phyloP scores from a whole-genome alignment of 164 flowering plant genomes.

The Echeveria elegans region DNA sequence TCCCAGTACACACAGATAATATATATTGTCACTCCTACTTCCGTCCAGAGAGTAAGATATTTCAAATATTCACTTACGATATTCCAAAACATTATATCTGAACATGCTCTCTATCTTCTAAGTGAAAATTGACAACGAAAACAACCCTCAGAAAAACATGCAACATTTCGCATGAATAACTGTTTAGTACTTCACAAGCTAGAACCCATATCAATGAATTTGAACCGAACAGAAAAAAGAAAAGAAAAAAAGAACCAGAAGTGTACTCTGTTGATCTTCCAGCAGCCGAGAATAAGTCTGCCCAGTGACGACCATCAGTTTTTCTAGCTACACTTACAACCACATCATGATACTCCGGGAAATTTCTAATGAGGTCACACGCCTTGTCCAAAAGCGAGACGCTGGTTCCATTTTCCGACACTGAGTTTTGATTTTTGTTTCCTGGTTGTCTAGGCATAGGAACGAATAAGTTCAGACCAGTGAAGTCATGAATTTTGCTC shows the following conservation, averaged over 20 bases:
- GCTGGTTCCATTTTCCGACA: conserved; percentile 21
- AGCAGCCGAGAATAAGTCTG: conserved; percentile 85
- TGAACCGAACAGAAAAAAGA: neutral
- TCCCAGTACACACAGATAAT: neutral
- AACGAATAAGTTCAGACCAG: conserved; percentile 7
- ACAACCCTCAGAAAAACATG: neutral
- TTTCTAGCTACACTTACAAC: conserved; percentile 98
- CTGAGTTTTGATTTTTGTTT: conserved; percentile 50
- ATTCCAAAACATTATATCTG: no score
- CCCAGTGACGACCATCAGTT: conserved; percentile 99
- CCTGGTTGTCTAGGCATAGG: conserved; percentile 51
- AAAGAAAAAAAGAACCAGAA: neutral
- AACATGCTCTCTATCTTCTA: neutral
- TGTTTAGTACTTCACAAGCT: no score
- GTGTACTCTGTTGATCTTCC: conserved; percentile 97
- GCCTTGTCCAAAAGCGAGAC: conserved; percentile 77
- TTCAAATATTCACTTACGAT: no score
- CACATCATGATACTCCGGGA: conserved; percentile 87
- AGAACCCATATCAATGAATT: neutral
- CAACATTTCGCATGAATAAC: neutral
- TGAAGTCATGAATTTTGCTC: neutral
- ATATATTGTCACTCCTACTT: neutral
- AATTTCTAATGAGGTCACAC: conserved; percentile 78
- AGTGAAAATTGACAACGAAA: neutral
- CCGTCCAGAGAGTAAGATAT: neutral